A percentile compares a stretch with the other conserved stretches of the same genome.
Evolutionary conservation across 2,329 filamentous ascomycete genomes (phyloP).

Genomic region (Cercospora janseana): DNA sequence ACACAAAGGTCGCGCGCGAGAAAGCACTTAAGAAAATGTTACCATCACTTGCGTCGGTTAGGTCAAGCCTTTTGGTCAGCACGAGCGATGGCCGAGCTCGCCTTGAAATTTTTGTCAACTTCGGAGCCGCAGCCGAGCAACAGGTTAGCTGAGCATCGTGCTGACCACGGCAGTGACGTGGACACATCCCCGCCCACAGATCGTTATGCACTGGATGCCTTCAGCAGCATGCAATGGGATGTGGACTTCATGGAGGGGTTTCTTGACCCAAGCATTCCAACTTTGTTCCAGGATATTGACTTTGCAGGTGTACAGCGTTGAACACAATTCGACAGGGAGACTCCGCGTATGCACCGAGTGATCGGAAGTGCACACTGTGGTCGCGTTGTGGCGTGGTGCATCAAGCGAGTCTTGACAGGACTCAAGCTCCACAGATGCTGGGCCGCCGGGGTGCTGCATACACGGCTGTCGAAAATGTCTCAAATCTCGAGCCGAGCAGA

Average conservation of each 20-base stretch:
- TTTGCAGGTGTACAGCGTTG: background rate
- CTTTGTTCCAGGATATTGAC: conserved; percentile 7
- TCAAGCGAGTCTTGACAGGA: too few species aligned
- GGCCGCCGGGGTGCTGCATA: too few species aligned
- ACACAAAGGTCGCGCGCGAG: too few species aligned
- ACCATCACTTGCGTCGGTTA: conserved; percentile 1
- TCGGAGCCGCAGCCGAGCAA: conserved; percentile 1
- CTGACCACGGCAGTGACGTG: conserved; percentile 1
- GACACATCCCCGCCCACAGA: background rate
- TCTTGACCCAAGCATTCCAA: conserved; percentile 19
- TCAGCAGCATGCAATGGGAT: conserved; percentile 6
- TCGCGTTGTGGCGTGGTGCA: too few species aligned
- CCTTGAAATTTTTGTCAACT: conserved; percentile 11
- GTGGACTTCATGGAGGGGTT: conserved; percentile 14
- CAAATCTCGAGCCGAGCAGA: too few species aligned
- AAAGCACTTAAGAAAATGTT: too few species aligned
- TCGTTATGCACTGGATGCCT: background rate
- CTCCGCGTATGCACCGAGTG: too few species aligned
- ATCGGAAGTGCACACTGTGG: too few species aligned
- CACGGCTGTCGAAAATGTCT: too few species aligned
- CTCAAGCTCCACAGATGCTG: too few species aligned
- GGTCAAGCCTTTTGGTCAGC: conserved; percentile 16
- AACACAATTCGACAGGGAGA: background rate
- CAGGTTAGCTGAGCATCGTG: background rate
- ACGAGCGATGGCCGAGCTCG: conserved; percentile 14